Conservation (phyloP, 2,329 filamentous ascomycete genomes). For the Trichoderma sp. region DNA sequence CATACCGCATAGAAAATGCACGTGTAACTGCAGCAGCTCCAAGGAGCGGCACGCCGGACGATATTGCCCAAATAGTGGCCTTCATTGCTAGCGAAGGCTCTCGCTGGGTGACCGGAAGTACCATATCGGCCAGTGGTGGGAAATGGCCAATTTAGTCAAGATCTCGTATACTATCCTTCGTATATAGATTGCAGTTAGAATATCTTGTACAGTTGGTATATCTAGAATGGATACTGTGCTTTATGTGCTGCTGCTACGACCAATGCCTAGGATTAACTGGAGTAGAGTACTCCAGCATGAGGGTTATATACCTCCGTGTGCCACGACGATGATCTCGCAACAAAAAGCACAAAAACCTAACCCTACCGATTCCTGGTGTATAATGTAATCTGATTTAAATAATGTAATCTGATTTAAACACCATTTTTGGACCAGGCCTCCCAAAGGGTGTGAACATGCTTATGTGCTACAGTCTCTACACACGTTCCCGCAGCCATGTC, state of each 20-base stretch:
- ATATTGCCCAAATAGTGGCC: constrained; percentile 32
- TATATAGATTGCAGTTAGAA: background rate
- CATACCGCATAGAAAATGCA: constrained; percentile 30
- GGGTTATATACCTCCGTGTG: background rate
- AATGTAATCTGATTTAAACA: background rate
- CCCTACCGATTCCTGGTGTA: background rate
- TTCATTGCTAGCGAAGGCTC: constrained; percentile 32
- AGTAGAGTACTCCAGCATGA: no score
- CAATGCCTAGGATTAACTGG: no score
- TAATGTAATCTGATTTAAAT: background rate
- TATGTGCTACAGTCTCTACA: background rate
- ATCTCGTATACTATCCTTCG: background rate
- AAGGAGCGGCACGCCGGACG: constrained; percentile 30
- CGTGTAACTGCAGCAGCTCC: constrained; percentile 32
- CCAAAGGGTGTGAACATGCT: background rate
- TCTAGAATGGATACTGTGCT: background rate
- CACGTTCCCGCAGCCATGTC: background rate
- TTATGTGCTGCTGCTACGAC: no score
- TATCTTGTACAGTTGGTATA: background rate
- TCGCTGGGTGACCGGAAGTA: constrained; percentile 30
- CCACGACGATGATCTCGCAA: background rate
- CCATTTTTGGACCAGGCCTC: background rate
- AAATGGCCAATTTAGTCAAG: constrained; percentile 1
- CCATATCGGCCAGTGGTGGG: constrained; percentile 31
- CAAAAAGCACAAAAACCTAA: background rate